Evolutionary conservation across 306 rosid genomes (phyloP), one percentile per base, ranked within the genome.

Genomic region (Trichosanthes truncata): DNA sequence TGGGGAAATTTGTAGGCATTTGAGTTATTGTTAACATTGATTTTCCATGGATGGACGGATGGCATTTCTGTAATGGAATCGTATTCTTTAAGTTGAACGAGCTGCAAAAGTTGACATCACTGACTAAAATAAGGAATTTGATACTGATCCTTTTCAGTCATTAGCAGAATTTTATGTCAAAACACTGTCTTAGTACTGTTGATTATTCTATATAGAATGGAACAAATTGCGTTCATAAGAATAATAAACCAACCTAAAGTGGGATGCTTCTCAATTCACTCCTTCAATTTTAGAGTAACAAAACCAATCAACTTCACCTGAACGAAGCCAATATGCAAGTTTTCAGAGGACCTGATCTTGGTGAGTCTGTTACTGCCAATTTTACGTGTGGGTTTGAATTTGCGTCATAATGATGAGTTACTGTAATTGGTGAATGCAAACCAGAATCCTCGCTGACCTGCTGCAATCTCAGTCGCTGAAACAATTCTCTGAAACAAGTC

Each of bases 81-180:
- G 18, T 74, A 31, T 74, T 74, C 78, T 51, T 15, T 48, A 29
- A 73, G 25, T 74, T 49, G 15, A 73, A 46, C 4, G 12, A 49
- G 61, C 60, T 25, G 43, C 36, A 74, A 51, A 74, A 74, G 78
- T 74, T 51, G 78, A 51, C 31, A 74, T 29, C 7, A 31, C 25
- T 48, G 48, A 74, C 78, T 33, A 51, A 73, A 74, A 74, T 11
- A 74, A 51, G 63, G 78, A 74, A 74, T 74, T 74, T 31, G 78
- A 74, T 49, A 36, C 78, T 33, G 31, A 74, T 49, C 41, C 48
- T 25, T 74, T 15, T 31, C 63, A 74, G 78, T 51, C 78, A 31
- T 31, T 74, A 51, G 62, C 62, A 17, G 5, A 51, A 52, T 74
- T 74, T 74, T 74, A 74, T 74, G 18, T 53, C 63, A 31, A 71